Evolutionary conservation across 2,329 filamentous ascomycete genomes (phyloP).

Genomic region (Setomelanomma holmii): DNA sequence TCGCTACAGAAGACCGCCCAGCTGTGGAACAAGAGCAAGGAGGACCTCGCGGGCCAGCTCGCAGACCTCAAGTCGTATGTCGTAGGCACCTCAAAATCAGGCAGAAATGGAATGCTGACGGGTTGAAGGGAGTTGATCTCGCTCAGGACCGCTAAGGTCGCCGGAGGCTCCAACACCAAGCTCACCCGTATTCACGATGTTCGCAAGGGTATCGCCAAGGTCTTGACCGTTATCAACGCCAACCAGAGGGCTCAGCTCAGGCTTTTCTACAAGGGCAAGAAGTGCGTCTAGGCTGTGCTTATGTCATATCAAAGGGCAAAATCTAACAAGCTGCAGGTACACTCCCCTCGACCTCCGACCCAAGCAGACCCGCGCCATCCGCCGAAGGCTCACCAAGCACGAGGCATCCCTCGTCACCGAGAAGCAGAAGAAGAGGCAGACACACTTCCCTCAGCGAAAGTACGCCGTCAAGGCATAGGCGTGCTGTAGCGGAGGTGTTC

Average conservation of each 20-base stretch:
- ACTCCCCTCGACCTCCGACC: constrained; percentile 95
- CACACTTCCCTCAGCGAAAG: constrained; percentile 98
- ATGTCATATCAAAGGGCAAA: too few species aligned
- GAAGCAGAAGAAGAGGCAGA: constrained; percentile 95
- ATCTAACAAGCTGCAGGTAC: constrained; percentile 61
- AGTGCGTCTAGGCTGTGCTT: constrained; percentile 56
- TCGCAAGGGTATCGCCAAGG: constrained; percentile 98
- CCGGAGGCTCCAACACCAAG: constrained; percentile 90
- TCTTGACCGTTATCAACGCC: constrained; percentile 99
- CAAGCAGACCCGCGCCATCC: constrained; percentile 98
- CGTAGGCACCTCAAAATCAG: constrained; percentile 11
- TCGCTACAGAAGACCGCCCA: constrained; percentile 75
- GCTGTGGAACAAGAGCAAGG: constrained; percentile 99
- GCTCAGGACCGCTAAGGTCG: constrained; percentile 98
- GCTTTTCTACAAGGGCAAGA: constrained; percentile 99
- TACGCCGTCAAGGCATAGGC: constrained; percentile 91
- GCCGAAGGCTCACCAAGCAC: constrained; percentile 90
- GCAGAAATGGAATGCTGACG: constrained; percentile 37
- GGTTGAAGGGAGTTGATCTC: constrained; percentile 77
- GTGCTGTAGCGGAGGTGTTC: constrained; percentile 38
- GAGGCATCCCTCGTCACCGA: constrained; percentile 84
- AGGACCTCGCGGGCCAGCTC: constrained; percentile 83
- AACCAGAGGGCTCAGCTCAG: constrained; percentile 95
- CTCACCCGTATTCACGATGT: constrained; percentile 84
- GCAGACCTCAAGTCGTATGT: constrained; percentile 48